Base-by-base conservation (phyloP, 768 basidiomycete genomes). In the Gymnopilus dilepis region DNA sequence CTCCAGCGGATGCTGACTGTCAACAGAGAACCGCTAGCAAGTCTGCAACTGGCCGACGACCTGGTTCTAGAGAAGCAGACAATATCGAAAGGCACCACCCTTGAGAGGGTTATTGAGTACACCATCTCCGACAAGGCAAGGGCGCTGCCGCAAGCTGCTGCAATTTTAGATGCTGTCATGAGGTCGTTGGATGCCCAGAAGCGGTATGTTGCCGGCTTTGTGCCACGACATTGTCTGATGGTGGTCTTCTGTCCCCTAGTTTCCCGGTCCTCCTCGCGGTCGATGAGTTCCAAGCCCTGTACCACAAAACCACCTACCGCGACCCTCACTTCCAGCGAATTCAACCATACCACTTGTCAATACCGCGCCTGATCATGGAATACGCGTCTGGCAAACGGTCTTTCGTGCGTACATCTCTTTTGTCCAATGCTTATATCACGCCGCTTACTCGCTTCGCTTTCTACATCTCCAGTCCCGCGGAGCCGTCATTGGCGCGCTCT, bases 231-330 rank as follows among this genome's bases (percentile, higher is more conserved):
- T n/a, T n/a, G n/a, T n/a, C n/a, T n/a, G n/a, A n/a, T n/a, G n/a
- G n/a, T n/a, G n/a, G n/a, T n/a, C n/a, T n/a, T n/a, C n/a, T n/a
- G n/a, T n/a, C n/a, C n/a, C 53, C 9, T 60, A 95, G 93, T 43
- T 78, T 81, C 67, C 94, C 94, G 0, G 90, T 97, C 2, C 71
- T 97, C 6, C 76, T 96, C 30, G 95, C 94, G 0, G 79, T 96
- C 1, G 95, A 97, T 65, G 95, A 97, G 67, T 86, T 93, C 72
- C 95, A 97, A 72, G 82, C 92, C 0, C 73, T 97, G 24, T 94
- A 92, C 68, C 79, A 84, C 69, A 76, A 79, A 47, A 85, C 90
- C 0, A 69, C 76, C 26, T 96, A 96, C 75, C 84, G 86, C 24
- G 88, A 92, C 59, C 90, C 91, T 12, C 86, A 88, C 42, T 93